phyloP scores from a whole-genome alignment of 1,284 basidiomycete species.

The Salmacisia buchloeana region DNA sequence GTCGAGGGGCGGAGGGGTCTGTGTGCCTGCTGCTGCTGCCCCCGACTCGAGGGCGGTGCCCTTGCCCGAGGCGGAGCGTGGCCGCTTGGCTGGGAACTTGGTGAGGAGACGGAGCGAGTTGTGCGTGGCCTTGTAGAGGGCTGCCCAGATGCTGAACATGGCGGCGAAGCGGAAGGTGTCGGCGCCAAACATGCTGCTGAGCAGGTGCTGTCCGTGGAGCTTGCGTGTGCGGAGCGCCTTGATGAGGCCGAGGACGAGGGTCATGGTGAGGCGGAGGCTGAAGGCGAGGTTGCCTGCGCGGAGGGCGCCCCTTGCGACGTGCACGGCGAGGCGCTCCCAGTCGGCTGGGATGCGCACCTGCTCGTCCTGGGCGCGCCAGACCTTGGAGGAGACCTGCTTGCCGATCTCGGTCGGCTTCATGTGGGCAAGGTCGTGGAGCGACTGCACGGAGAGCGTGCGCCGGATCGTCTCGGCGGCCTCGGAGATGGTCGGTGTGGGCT shows the following conservation, averaged over 20 bases:
- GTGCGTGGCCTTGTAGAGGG: slow-evolving; percentile 45
- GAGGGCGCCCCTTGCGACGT: slow-evolving; percentile 39
- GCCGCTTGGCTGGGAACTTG: slow-evolving; percentile 19
- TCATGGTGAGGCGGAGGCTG: slow-evolving; percentile 35
- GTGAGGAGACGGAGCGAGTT: slow-evolving; percentile 46
- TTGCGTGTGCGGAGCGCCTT: slow-evolving; percentile 32
- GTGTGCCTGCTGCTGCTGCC: background rate
- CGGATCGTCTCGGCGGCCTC: slow-evolving; percentile 68
- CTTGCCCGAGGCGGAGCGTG: slow-evolving; percentile 10
- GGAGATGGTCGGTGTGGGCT: slow-evolving; percentile 41
- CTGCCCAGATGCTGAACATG: slow-evolving; percentile 43
- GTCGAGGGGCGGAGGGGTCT: background rate
- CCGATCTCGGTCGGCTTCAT: slow-evolving; percentile 36
- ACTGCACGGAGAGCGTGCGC: slow-evolving; percentile 37
- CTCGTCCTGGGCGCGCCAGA: slow-evolving; percentile 48
- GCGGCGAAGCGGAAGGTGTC: slow-evolving; percentile 41
- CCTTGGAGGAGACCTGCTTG: slow-evolving; percentile 37
- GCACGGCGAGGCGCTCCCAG: slow-evolving; percentile 45
- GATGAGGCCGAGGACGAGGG: slow-evolving; percentile 39
- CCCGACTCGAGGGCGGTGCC: background rate
- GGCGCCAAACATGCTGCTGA: slow-evolving; percentile 31
- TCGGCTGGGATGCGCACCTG: slow-evolving; percentile 37
- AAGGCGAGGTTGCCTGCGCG: slow-evolving; percentile 42
- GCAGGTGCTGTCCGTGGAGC: slow-evolving; percentile 21
- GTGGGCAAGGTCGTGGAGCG: slow-evolving; percentile 39